Percentiles rank a stretch among this genome's conserved stretches.
These are phyloP conservation scores for Coemansia sp. DNA, from an alignment of 192 early-diverging fungal species.

Conservation along the genomic window DNA sequence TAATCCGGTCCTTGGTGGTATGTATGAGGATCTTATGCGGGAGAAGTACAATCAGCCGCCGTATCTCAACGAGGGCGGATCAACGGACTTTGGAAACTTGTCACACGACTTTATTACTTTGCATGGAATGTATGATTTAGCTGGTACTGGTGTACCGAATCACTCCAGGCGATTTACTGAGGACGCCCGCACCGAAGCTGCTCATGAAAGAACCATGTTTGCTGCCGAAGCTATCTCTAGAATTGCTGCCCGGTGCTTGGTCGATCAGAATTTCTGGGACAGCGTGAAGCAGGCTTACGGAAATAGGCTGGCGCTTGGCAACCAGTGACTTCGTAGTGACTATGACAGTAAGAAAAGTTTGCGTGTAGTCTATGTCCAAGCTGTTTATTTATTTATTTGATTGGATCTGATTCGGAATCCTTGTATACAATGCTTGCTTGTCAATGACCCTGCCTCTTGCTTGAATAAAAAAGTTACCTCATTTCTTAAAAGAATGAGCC, in stretches of 20 bases:
- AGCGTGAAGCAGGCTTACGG: conserved; percentile 28
- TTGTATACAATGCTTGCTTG: not conserved
- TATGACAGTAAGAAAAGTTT: not conserved
- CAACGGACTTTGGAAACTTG: conserved; percentile 76
- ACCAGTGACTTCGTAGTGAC: not conserved
- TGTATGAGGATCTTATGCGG: conserved; percentile 51
- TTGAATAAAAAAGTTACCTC: too few species aligned
- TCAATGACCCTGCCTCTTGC: not conserved
- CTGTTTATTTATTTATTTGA: not conserved
- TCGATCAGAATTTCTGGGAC: conserved; percentile 52
- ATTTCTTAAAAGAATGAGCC: not conserved
- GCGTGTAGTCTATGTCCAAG: not conserved
- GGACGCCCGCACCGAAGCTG: conserved; percentile 57
- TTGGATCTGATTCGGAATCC: not conserved
- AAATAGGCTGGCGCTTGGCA: not conserved
- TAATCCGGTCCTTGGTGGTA: conserved; percentile 53
- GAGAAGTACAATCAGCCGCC: conserved; percentile 18
- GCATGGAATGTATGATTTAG: conserved; percentile 51
- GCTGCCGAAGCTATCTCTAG: conserved; percentile 57
- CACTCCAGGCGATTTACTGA: conserved; percentile 66
- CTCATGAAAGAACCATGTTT: conserved; percentile 58
- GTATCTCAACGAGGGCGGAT: conserved; percentile 50
- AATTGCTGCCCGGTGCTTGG: conserved; percentile 47
- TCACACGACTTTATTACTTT: conserved; percentile 63
- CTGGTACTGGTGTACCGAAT: conserved; percentile 57